Conservation (phyloP, 495 filamentous ascomycete genomes). For the Xylaria scruposa region DNA sequence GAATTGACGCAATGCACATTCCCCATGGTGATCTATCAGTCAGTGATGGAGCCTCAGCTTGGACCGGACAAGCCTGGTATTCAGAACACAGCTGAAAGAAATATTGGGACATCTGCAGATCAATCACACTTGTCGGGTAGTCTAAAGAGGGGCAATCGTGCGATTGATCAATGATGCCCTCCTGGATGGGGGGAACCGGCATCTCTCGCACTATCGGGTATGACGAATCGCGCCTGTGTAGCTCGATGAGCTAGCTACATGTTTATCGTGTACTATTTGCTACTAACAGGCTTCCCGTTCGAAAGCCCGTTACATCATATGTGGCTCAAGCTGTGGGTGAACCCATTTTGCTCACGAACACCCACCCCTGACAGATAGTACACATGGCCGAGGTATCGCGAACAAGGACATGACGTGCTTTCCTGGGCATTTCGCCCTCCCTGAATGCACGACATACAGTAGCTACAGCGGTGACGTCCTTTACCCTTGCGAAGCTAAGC, state of each 20-base stretch:
- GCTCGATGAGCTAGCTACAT: constrained; percentile 15
- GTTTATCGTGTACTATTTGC: constrained; percentile 16
- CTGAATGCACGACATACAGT: constrained; percentile 12
- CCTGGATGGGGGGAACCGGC: neutral
- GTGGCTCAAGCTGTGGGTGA: neutral
- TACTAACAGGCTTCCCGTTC: neutral
- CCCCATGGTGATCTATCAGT: neutral
- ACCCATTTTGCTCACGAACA: neutral
- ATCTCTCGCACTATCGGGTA: neutral
- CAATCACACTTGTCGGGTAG: constrained; percentile 6
- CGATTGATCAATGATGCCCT: constrained; percentile 2
- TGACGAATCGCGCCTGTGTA: constrained; percentile 14
- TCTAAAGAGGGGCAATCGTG: neutral
- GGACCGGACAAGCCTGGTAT: constrained; percentile 1
- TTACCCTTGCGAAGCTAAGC: constrained; percentile 15
- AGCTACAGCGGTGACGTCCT: constrained; percentile 30
- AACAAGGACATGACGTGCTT: constrained; percentile 20
- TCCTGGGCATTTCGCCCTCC: constrained; percentile 7
- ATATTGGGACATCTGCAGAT: constrained; percentile 10
- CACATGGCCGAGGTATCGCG: neutral
- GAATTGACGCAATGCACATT: constrained; percentile 8
- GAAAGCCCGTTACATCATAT: neutral
- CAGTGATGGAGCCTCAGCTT: constrained; percentile 8
- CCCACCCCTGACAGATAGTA: neutral
- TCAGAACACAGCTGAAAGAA: constrained; percentile 11